Percentiles rank a stretch among this genome's conserved stretches.
Evolutionary conservation across 1,284 basidiomycete species (phyloP).

Genomic region (Limonomyces culmigenus): DNA sequence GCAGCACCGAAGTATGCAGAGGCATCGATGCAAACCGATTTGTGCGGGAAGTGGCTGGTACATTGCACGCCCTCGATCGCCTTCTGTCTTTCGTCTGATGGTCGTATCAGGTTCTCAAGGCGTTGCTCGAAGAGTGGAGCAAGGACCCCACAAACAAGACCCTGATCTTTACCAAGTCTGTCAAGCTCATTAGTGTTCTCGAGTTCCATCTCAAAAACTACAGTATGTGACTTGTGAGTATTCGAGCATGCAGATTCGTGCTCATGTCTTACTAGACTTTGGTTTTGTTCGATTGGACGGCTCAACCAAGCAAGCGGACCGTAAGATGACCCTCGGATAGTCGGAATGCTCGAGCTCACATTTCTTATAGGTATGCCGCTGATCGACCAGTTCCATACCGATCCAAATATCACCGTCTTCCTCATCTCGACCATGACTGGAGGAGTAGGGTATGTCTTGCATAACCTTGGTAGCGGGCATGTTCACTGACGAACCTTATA

Average conservation of each 20-base stretch:
- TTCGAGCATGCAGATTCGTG: neutral
- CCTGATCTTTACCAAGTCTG: conserved; percentile 74
- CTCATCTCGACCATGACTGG: conserved; percentile 68
- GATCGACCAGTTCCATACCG: conserved; percentile 69
- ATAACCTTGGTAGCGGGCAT: too few species aligned
- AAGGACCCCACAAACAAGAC: conserved; percentile 56
- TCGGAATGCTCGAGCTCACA: neutral
- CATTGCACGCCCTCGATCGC: conserved; percentile 9
- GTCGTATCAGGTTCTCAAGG: conserved; percentile 38
- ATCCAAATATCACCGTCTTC: conserved; percentile 60
- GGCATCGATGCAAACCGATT: conserved; percentile 39
- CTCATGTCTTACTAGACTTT: conserved; percentile 23
- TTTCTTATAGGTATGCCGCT: conserved; percentile 60
- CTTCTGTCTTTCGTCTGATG: neutral
- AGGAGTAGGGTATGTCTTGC: conserved; percentile 59
- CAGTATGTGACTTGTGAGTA: conserved; percentile 25
- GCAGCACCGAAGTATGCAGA: conserved; percentile 39
- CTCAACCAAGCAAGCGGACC: conserved; percentile 40
- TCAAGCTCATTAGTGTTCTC: conserved; percentile 69
- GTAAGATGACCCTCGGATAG: conserved; percentile 21
- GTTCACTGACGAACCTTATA: too few species aligned
- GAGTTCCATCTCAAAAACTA: conserved; percentile 64
- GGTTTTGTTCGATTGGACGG: conserved; percentile 63
- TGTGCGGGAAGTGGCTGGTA: conserved; percentile 78
- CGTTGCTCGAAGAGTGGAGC: conserved; percentile 48